These are phyloP conservation scores for Carex scoparia DNA, from an alignment of 176 grass and related monocot species.

Conservation along the genomic window DNA sequence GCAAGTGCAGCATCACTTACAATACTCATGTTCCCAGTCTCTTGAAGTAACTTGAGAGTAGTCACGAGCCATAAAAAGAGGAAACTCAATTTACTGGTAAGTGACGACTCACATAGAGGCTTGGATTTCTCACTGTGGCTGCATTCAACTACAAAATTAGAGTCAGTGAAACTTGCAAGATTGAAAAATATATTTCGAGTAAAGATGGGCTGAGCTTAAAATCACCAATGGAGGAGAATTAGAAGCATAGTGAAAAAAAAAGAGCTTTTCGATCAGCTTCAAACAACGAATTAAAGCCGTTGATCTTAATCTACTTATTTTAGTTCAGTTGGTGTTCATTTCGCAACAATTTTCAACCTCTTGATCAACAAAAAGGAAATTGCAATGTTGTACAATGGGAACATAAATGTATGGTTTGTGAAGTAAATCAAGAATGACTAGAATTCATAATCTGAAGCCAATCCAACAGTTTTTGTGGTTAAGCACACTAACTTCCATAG, in stretches of 20 bases:
- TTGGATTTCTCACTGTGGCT: conserved; percentile 18
- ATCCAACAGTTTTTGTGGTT: neutral
- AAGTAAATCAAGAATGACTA: neutral
- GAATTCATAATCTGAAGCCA: neutral
- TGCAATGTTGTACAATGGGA: neutral
- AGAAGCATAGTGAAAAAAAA: too few relatives aligned
- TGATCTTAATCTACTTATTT: neutral
- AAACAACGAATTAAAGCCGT: too few relatives aligned
- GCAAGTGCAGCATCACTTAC: conserved; percentile 40
- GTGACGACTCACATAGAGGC: conserved; percentile 1
- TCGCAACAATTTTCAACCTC: neutral
- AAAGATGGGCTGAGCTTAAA: neutral
- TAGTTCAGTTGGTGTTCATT: neutral
- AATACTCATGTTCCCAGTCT: conserved; percentile 42
- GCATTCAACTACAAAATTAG: conserved; percentile 46
- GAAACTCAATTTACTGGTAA: conserved; percentile 42
- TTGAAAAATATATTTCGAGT: neutral
- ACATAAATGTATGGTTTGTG: neutral
- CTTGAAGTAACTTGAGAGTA: conserved; percentile 55
- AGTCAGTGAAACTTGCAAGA: neutral
- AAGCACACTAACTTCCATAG: too few relatives aligned
- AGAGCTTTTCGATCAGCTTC: neutral
- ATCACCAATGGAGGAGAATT: too few relatives aligned
- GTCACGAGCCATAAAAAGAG: conserved; percentile 56
- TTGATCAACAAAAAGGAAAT: neutral